Conservation (phyloP, 78 protist genomes). For the slime mould (Dictyostelium discoideum) region dicty_2.7 NC_007091.3:2556501-2557000, state of each 20-base stretch:
- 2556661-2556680: neutral
- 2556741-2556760: neutral
- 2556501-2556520: neutral
- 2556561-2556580: neutral
- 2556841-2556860: slow-evolving; percentile 21
- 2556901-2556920: neutral
- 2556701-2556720: slow-evolving; percentile 6
- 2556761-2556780: neutral
- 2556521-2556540: slow-evolving; percentile 23
- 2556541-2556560: neutral
- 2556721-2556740: neutral
- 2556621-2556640: no score
- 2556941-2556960: no score
- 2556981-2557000: no score
- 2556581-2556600: no score
- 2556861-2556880: slow-evolving; percentile 39
- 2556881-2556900: slow-evolving; percentile 33
- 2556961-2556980: no score
- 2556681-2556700: neutral
- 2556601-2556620: neutral
- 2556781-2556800: neutral
- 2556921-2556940: no score
- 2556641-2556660: neutral
- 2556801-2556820: slow-evolving; percentile 5
- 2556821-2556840: slow-evolving; percentile 37